A percentile compares a stretch with the other conserved stretches of the same genome.
phyloP scores from a whole-genome alignment of 2,329 filamentous ascomycete genomes.

The Fusarium beomiforme region DNA sequence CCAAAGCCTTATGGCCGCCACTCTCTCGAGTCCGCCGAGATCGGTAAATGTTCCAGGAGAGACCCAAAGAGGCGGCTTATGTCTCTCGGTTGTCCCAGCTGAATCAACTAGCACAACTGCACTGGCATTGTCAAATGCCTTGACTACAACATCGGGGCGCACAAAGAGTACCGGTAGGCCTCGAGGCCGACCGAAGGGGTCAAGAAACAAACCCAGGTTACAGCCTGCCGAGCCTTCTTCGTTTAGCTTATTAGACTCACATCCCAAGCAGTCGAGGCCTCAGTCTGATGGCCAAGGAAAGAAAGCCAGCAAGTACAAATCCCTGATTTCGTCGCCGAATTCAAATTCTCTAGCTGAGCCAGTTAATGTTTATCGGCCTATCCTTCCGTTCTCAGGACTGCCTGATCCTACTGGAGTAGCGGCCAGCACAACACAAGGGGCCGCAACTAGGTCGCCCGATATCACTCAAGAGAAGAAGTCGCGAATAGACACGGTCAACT shows the following conservation, averaged over 20 bases:
- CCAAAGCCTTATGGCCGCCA: background rate
- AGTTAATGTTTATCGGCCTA: conserved; percentile 28
- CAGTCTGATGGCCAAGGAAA: conserved; percentile 12
- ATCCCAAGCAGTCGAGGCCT: conserved; percentile 35
- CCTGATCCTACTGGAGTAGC: background rate
- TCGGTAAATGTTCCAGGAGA: background rate
- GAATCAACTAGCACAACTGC: background rate
- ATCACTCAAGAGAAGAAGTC: background rate
- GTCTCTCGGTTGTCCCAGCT: background rate
- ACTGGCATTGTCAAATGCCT: background rate
- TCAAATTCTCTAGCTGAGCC: conserved; percentile 7
- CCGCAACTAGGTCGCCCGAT: background rate
- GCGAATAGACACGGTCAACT: background rate
- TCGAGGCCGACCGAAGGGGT: conserved; percentile 57
- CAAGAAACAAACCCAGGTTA: conserved; percentile 54
- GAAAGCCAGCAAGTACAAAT: background rate
- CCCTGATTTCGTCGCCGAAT: background rate
- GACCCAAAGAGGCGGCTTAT: background rate
- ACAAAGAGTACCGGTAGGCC: conserved; percentile 43
- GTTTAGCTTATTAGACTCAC: background rate
- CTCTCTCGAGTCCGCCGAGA: background rate
- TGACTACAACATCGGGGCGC: conserved; percentile 7
- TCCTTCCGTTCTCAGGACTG: background rate
- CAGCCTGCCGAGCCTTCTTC: background rate
- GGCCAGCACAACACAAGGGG: background rate